Evolutionary conservation across 805 yeast genomes (phyloP).

Genomic region (Pichia cephalocereana): DNA sequence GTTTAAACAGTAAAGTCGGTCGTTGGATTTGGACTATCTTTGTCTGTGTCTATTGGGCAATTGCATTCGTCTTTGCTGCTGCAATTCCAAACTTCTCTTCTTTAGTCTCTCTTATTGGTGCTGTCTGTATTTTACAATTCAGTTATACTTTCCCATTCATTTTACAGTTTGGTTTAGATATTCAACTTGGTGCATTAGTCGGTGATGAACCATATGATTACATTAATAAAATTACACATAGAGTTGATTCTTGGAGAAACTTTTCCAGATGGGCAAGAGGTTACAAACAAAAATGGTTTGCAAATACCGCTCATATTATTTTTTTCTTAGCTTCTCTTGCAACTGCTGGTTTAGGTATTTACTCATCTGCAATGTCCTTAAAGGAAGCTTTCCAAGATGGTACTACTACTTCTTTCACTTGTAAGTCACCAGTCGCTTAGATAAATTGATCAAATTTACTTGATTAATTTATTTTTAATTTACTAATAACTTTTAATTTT

Average conservation of each 20-base stretch:
- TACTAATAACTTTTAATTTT: too few species aligned
- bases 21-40: slow-evolving; percentile 27
- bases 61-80: slow-evolving; percentile 34
- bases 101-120: slow-evolving; percentile 31
- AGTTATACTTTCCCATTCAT: slow-evolving; percentile 36
- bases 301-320: slow-evolving; percentile 4
- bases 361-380: slow-evolving; percentile 5
- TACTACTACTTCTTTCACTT: slow-evolving; percentile 5
- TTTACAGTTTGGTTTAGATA: slow-evolving; percentile 5
- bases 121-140: slow-evolving; percentile 37
- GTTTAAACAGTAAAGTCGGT: slow-evolving; percentile 26
- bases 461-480: too few species aligned
- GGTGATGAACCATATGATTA: slow-evolving; percentile 6
- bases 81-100: slow-evolving; percentile 36
- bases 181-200: slow-evolving; percentile 3
- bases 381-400: slow-evolving; percentile 1
- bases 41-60: slow-evolving; percentile 34
- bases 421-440: slow-evolving; percentile 4
- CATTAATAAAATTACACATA: slow-evolving; percentile 1
- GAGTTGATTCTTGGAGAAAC: slow-evolving; percentile 6
- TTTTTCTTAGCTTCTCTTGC: slow-evolving; percentile 5
- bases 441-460: too few species aligned
- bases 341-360: slow-evolving; percentile 5
- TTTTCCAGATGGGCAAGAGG: slow-evolving; percentile 6
- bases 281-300: slow-evolving; percentile 6